Evolutionary conservation across 2,329 filamentous ascomycete species (phyloP).

Genomic region (Sclerotinia subarctica): DNA sequence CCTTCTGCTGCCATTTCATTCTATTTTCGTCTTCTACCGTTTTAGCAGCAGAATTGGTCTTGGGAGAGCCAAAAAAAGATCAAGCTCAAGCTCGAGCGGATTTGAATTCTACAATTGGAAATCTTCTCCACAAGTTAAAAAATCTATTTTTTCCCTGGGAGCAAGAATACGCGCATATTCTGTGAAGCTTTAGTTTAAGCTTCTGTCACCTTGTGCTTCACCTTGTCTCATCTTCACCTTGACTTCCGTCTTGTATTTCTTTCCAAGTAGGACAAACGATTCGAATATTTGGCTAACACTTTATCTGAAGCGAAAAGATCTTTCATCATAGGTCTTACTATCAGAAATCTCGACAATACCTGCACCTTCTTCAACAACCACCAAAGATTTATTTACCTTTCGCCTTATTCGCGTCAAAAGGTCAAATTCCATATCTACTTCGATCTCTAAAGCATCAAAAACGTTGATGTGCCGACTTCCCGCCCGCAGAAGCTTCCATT

Average conservation of each 20-base stretch:
- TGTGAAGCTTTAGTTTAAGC: conserved; percentile 28
- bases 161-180: conserved; percentile 6
- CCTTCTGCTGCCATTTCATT: background rate
- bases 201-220: conserved; percentile 35
- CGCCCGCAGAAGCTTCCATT: conserved; percentile 11
- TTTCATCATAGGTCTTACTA: conserved; percentile 30
- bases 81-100: background rate
- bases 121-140: background rate
- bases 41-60: background rate
- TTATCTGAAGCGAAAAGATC: conserved; percentile 33
- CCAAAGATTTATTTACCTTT: background rate
- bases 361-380: background rate
- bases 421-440: background rate
- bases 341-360: background rate
- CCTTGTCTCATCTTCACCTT: conserved; percentile 32
- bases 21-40: background rate
- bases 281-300: conserved; percentile 32
- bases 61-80: background rate
- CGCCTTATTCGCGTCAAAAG: background rate
- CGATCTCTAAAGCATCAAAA: background rate
- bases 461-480: conserved; percentile 7
- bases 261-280: conserved; percentile 16
- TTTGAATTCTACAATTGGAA: background rate
- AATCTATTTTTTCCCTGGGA: background rate
- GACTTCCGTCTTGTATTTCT: conserved; percentile 20